Base-by-base conservation (phyloP, 371 early-diverging fungal species). In the Mucor piriformis region DNA sequence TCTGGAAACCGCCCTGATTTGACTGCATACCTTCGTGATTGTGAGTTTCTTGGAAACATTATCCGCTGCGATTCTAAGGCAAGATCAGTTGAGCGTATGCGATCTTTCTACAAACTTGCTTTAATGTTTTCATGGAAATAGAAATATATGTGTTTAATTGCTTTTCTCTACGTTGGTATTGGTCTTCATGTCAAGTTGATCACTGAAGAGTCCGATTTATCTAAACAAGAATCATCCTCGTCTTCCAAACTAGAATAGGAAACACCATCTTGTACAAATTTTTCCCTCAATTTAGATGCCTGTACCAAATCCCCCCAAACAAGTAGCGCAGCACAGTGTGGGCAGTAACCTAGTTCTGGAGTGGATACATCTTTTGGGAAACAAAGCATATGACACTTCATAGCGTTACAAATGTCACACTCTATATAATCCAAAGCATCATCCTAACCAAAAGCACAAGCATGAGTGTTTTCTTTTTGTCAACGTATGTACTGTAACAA, bases 271-370 rank as follows among this genome's bases (percentile, higher is more conserved):
- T 42, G 18, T 18, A 42, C 42, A 1, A 42, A 18, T 18, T 46
- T 46, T 3, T 21, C 21, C 24, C 46, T 7, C 12, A 46, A 21
- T 46, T 46, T 46, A 24, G 46, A 46, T 12, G 46, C 46, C 13
- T 46, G 16, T 20, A 67, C 57, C 11, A 62, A 20, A 43, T 67
- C 63, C 21, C 68, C 68, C 68, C 68, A 67, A 15, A 51, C 4
- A 16, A 55, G 24, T 3, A 12, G 15, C 0, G 2, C 32, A 11
- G 43, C 6, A 20, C 68, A 67, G 10, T 43, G 48, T 11, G 55
- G 56, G 24, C 68, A 67, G 10, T 60, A 8, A 0, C 68, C 68
- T 25, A 47, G 24, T 1, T 56, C 37, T 2, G 68, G 63, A 3
- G n/a, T 34, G 2, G 33, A 50, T 58, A 62, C 58, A 32, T 27